These are phyloP conservation scores for Pythium brassicae DNA, from an alignment of 352 stramenopile species.

Conservation along the genomic window DNA sequence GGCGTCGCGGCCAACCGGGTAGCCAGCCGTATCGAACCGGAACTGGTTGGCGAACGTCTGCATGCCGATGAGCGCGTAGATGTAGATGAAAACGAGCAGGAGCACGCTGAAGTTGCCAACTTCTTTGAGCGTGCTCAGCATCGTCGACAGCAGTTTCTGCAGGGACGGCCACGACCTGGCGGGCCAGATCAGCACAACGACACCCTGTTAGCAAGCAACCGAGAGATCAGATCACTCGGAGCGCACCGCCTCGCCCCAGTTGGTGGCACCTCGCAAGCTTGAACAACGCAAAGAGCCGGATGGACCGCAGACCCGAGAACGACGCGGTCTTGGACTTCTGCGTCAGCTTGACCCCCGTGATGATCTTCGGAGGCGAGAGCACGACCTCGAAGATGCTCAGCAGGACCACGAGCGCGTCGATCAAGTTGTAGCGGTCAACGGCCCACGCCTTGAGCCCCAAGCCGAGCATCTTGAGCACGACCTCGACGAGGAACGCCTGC, in stretches of 20 bases:
- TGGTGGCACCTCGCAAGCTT: conserved; percentile 68
- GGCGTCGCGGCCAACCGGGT: conserved; percentile 27
- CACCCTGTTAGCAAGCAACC: conserved; percentile 21
- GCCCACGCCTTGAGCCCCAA: conserved; percentile 53
- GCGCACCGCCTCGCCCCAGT: not conserved
- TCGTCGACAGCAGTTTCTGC: conserved; percentile 88
- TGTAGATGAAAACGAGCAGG: conserved; percentile 92
- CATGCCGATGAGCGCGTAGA: conserved; percentile 91
- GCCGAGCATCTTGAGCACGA: conserved; percentile 68
- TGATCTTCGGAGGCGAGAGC: conserved; percentile 39
- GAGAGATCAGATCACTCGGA: not conserved
- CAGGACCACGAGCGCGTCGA: conserved; percentile 63
- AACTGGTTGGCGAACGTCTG: conserved; percentile 92
- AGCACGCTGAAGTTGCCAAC: conserved; percentile 91
- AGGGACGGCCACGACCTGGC: conserved; percentile 84
- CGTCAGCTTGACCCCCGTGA: conserved; percentile 7
- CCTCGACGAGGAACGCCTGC: conserved; percentile 47
- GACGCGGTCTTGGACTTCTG: conserved; percentile 24
- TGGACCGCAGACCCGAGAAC: conserved; percentile 79
- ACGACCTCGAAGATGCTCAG: conserved; percentile 33
- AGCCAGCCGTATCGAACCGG: conserved; percentile 78
- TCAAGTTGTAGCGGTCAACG: conserved; percentile 71
- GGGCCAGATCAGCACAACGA: conserved; percentile 11
- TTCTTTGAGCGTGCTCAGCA: conserved; percentile 86
- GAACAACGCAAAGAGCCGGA: conserved; percentile 87